Percentiles rank a stretch among this genome's conserved stretches.
Conservation (phyloP, 805 yeast species). For the Candida namnaoensis region DNA sequence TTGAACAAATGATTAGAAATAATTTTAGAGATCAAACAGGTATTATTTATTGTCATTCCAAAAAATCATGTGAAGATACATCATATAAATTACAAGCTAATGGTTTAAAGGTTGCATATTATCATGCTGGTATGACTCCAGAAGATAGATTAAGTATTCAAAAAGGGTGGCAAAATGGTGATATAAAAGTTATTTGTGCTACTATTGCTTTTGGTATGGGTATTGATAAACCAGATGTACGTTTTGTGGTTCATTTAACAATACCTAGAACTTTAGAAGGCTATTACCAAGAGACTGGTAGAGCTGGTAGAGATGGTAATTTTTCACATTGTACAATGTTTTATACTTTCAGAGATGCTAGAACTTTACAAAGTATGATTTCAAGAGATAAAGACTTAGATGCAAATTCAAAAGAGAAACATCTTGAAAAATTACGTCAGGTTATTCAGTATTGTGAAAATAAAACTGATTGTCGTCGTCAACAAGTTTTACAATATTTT, state of each 20-base stretch:
- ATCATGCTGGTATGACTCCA: conserved; percentile 93
- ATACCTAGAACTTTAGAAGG: conserved; percentile 91
- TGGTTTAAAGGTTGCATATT: conserved; percentile 66
- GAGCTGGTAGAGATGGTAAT: conserved; percentile 95
- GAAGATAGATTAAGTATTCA: conserved; percentile 71
- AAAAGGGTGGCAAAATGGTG: conserved; percentile 69
- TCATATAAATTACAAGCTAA: conserved; percentile 45
- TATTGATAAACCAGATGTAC: conserved; percentile 91
- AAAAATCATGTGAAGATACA: conserved; percentile 78
- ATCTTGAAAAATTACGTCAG: conserved; percentile 65
- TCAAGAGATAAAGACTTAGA: conserved; percentile 65
- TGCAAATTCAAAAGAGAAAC: conserved; percentile 60
- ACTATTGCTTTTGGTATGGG: conserved; percentile 99
- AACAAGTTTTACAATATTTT: conserved; percentile 84
- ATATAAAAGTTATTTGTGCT: conserved; percentile 79
- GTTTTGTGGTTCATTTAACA: conserved; percentile 84
- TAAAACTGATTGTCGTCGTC: conserved; percentile 80
- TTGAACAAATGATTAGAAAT: conserved; percentile 42
- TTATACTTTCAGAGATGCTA: conserved; percentile 73
- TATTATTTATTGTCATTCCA: conserved; percentile 89
- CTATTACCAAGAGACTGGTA: conserved; percentile 95
- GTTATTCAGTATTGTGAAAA: conserved; percentile 92
- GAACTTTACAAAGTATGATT: conserved; percentile 68
- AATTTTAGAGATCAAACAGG: conserved; percentile 61
- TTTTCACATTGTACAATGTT: conserved; percentile 77